A percentile compares a stretch with the other conserved stretches of the same genome.
phyloP scores from a whole-genome alignment of 352 stramenopile species.

The Phytophthora sojae region DNA sequence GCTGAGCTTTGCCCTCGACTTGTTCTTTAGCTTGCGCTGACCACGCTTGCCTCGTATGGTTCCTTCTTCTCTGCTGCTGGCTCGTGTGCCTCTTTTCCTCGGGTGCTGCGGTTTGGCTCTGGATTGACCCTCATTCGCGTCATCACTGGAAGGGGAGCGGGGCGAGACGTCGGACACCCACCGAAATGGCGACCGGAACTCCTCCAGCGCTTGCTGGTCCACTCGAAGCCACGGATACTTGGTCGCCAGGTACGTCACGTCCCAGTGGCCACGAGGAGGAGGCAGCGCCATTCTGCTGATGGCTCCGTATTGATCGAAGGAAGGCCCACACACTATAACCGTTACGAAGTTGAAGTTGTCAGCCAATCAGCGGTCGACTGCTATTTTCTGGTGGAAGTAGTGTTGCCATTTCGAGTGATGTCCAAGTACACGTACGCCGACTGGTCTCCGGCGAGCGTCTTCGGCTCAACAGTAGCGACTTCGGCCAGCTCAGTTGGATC shows the following conservation, averaged over 20 bases:
- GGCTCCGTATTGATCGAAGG: background rate
- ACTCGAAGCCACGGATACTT: conserved; percentile 87
- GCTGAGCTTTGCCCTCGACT: conserved; percentile 2
- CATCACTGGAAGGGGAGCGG: conserved; percentile 15
- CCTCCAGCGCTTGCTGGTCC: conserved; percentile 63
- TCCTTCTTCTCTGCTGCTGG: conserved; percentile 10
- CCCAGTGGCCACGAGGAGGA: conserved; percentile 41
- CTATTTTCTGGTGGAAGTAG: conserved; percentile 6
- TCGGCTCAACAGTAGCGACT: conserved; percentile 29
- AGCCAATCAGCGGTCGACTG: conserved; percentile 10
- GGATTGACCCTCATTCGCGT: background rate
- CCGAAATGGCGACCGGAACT: conserved; percentile 71
- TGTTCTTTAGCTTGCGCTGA: conserved; percentile 9
- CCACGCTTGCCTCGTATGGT: background rate
- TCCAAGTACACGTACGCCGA: conserved; percentile 28
- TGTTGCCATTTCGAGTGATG: conserved; percentile 27
- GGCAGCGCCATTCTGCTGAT: conserved; percentile 28
- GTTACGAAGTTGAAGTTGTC: conserved; percentile 36
- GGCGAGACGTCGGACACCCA: conserved; percentile 41
- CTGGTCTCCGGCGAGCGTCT: conserved; percentile 59
- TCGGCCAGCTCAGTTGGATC: background rate
- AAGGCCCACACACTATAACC: conserved; percentile 5
- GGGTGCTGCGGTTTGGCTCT: background rate
- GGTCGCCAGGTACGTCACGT: conserved; percentile 57
- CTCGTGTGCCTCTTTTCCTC: background rate